A percentile compares a stretch with the other conserved stretches of the same genome.
Evolutionary conservation across 139 green algal species (phyloP).

Genomic region (Micractinium sp.): DNA sequence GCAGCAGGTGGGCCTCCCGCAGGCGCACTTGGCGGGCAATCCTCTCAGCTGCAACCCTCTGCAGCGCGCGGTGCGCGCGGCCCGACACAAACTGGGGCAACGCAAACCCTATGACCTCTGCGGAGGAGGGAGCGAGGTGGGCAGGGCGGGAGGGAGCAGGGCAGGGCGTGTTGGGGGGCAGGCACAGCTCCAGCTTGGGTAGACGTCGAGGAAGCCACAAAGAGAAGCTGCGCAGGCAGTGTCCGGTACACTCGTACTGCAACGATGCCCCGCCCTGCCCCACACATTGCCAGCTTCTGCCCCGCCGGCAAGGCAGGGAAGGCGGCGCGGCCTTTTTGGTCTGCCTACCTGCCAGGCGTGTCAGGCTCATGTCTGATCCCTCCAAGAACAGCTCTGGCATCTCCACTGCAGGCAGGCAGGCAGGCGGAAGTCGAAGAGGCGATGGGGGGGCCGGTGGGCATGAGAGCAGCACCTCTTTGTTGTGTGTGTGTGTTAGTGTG

Average conservation of each 20-base stretch:
- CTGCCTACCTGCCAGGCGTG: conserved; percentile 55
- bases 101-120: conserved; percentile 81
- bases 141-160: background rate
- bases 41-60: background rate
- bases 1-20: conserved; percentile 48
- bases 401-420: conserved; percentile 13
- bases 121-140: too few species aligned
- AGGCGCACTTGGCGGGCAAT: background rate
- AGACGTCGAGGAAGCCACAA: background rate
- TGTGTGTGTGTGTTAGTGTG: too few species aligned
- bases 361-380: conserved; percentile 58
- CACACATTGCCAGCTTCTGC: too few species aligned
- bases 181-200: background rate
- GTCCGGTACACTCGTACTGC: background rate
- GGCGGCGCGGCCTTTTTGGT: too few species aligned
- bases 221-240: background rate
- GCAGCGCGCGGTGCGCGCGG: background rate
- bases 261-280: background rate
- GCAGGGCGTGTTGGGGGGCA: background rate
- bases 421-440: background rate
- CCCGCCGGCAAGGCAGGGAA: background rate
- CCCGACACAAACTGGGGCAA: conserved; percentile 69
- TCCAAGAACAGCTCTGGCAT: conserved; percentile 33
- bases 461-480: too few species aligned
- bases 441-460: too few species aligned